Base-by-base conservation (phyloP, 169 alveolate genomes). In the Eimeria maxima region DNA sequence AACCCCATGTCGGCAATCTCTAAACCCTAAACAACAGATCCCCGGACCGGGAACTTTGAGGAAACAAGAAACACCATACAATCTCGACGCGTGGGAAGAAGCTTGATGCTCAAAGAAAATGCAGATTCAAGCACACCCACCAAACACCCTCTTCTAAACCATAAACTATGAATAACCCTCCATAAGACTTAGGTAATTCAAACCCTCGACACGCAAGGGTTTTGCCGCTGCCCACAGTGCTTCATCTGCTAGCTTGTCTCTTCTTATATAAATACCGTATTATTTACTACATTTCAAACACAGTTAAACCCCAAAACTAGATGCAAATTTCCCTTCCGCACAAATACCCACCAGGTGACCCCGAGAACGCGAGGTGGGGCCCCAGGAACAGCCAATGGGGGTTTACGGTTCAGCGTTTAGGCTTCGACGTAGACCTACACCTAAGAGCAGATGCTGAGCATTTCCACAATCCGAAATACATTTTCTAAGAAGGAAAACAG, bases 341-440 rank as follows among this genome's bases (percentile, higher is more conserved):
- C 38, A 33, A 33, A 33, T 33, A 33, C 38, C 1, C 38, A 33
- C 38, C 38, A 33, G 38, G 38, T 33, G 38, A 33, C 38, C 38
- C 38, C 38, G 38, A 33, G 38, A 1, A 33, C 38, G 38, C 38
- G 38, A 33, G 38, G 38, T 33, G 38, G 38, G 38, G 38, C 38
- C 38, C 38, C 38, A 33, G 38, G 38, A 33, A 33, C 38, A 33
- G 38, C 38, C 38, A 33, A 33, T 24, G 71, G 5, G 71, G 71
- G 71, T 60, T 60, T 60, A 60, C 29, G 81, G 42, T 71, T 71
- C 29, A 71, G 81, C 44, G 81, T 69, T 69, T 69, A 69, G 80
- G 80, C 44, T 71, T 71, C 29, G 27, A 42, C 45, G 38, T 33
- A 33, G 38, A 33, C 38, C 38, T 33, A 33, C 38, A 33, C 38